Conservation (phyloP, 2,329 filamentous ascomycete species). For the Fusarium sp. region DNA sequence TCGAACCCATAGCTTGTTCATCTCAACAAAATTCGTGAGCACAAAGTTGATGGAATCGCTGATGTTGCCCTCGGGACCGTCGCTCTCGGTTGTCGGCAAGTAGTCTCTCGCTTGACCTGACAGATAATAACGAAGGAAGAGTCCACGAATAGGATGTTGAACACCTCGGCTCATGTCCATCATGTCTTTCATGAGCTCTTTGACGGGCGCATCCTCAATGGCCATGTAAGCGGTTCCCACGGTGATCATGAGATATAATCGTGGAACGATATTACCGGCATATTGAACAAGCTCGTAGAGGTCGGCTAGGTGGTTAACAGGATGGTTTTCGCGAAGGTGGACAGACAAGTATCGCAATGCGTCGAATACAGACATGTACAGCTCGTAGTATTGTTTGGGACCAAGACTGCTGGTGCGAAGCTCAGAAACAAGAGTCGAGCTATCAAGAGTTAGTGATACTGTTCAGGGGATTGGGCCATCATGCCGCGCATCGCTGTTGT, state of each 20-base stretch:
- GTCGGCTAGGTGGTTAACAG: slow-evolving; percentile 96
- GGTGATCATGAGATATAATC: slow-evolving; percentile 98
- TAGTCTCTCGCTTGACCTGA: slow-evolving; percentile 93
- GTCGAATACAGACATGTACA: slow-evolving; percentile 99
- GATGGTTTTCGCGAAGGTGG: slow-evolving; percentile 96
- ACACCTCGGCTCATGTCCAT: slow-evolving; percentile 99
- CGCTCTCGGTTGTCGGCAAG: slow-evolving; percentile 82
- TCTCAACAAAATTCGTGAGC: slow-evolving; percentile 98
- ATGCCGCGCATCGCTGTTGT: not conserved
- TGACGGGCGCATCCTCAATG: slow-evolving; percentile 96
- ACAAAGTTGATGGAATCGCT: slow-evolving; percentile 99
- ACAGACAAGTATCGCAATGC: slow-evolving; percentile 95
- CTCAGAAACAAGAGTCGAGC: slow-evolving; percentile 98
- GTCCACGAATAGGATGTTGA: slow-evolving; percentile 93
- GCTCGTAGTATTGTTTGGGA: slow-evolving; percentile 99
- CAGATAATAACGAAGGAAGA: slow-evolving; percentile 96
- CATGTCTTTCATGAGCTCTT: slow-evolving; percentile 99
- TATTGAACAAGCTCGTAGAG: slow-evolving; percentile 98
- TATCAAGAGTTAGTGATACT: slow-evolving; percentile 54
- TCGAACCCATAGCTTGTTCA: slow-evolving; percentile 99
- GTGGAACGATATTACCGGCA: slow-evolving; percentile 96
- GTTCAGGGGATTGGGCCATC: slow-evolving; percentile 23
- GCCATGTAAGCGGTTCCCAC: slow-evolving; percentile 99
- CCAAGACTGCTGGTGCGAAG: slow-evolving; percentile 95
- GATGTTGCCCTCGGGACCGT: slow-evolving; percentile 94